Evolutionary conservation across 345 rosid species (phyloP).

Genomic region (Linum usitatissimum): DNA sequence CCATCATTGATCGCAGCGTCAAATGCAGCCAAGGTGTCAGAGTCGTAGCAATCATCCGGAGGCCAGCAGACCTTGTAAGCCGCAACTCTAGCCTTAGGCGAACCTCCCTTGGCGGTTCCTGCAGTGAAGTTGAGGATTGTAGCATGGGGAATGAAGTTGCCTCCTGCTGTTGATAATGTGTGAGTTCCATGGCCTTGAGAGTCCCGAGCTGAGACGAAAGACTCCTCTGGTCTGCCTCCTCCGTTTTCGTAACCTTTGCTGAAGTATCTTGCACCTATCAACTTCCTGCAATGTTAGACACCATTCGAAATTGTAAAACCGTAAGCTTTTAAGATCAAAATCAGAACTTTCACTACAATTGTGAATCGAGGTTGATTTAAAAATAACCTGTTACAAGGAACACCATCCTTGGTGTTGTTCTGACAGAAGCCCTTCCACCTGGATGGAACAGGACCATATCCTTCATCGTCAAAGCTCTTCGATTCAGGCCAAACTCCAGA

Average conservation of each 20-base stretch:
- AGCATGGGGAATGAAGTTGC: background rate
- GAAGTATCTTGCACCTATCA: slow-evolving; percentile 58
- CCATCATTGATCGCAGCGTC: slow-evolving; percentile 8
- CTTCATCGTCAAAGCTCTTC: slow-evolving; percentile 5
- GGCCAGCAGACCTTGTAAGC: slow-evolving; percentile 13
- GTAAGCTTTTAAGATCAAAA: no score
- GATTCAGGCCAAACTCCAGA: slow-evolving; percentile 18
- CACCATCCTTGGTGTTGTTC: slow-evolving; percentile 37
- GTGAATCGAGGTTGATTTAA: no score
- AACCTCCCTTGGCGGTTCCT: background rate
- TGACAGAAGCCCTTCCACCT: slow-evolving; percentile 77
- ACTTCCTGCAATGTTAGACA: slow-evolving; percentile 72
- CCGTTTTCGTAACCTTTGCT: slow-evolving; percentile 16
- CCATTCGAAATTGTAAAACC: no score
- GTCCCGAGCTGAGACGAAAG: background rate
- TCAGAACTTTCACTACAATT: no score
- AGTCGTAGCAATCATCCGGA: background rate
- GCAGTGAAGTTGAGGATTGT: background rate
- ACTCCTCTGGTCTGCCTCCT: background rate
- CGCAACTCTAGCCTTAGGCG: slow-evolving; percentile 8
- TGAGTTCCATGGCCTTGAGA: slow-evolving; percentile 8
- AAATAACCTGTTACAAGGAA: slow-evolving; percentile 88
- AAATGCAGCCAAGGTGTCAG: slow-evolving; percentile 6
- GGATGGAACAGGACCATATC: slow-evolving; percentile 39
- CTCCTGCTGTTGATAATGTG: slow-evolving; percentile 6